Base-by-base conservation (phyloP, 345 rosid genomes). In the Dipteronia sinensis region DNA sequence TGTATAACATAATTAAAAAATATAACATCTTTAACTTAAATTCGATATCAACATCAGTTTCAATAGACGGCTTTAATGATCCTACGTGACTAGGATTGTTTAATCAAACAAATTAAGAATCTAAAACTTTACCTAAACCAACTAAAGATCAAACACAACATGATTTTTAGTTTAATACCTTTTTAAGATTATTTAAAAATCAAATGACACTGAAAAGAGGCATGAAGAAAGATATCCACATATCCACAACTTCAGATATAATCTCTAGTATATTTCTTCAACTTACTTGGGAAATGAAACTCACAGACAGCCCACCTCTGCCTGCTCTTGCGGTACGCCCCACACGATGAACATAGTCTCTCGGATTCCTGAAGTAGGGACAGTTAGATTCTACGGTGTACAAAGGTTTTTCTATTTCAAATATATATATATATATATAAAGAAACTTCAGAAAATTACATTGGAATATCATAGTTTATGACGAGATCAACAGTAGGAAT, bases 241-340 rank as follows among this genome's bases (percentile, higher is more conserved):
- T 47, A 12, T 29, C 31, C 6, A 34, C 38, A 44, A 7, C n/a
- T 27, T 17, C 20, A 5, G 11, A 13, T 51, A 17, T 46, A 22
- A 1, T 34, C 20, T 47, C 72, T 63, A 25, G 38, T 65, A 64
- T 12, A 19, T 22, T 47, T 46, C 73, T 59, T 34, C 23, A 31
- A 77, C 75, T 80, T 85, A 93, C 99, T 95, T 92, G 86, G 15
- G 97, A 86, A 76, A 92, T 78, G 75, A 96, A 86, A 87, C 97
- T 96, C 65, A 94, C 77, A 74, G 99, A 95, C 80, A 91, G 78
- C 29, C 99, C 98, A 80, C 38, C 38, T 29, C 98, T 86, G 73
- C 99, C 97, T 80, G 99, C 99, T 85, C 98, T 91, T 73, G 99
- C 98, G 46, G 99, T 96, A 86, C 98, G 95, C 47, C 99, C 98